Base-by-base conservation (phyloP, 257 asterid species). In the Paraleonurus japonicus region DNA sequence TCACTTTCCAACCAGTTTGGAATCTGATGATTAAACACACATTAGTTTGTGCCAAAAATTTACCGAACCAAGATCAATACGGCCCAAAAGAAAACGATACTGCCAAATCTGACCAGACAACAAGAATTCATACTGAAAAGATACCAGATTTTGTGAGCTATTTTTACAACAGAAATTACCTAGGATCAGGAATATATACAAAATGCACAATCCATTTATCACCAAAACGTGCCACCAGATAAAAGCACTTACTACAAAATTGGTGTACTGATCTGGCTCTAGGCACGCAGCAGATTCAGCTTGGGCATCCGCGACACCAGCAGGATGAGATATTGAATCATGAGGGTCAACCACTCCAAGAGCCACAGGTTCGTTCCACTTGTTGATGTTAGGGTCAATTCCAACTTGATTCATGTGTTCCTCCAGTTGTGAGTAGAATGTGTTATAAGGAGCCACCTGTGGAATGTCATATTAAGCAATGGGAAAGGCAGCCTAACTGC, bases 311-410 rank as follows among this genome's bases (percentile, higher is more conserved):
- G 96, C 83, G 61, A 87, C 95, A 72, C 96, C 96, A 61, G 96
- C 96, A 33, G 98, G 91, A 86, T 89, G 96, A 48, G 98, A 89
- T 75, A 90, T 72, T 20, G 97, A 93, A 85, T 93, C 97, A 39
- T 93, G 97, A 27, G 96, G 98, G 84, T 90, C 98, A 54, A 89
- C 93, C 82, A 89, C 60, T 75, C 97, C 98, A 75, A 93, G 94
- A 47, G 90, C 82, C 68, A 90, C 75, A 23, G 88, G 96, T 71
- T 89, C 89, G 79, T 84, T 89, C 98, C 97, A 93, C 78, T 81
- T 82, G 79, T 89, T 90, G 81, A 87, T 74, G 20, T 76, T 82
- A 41, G 97, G 86, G 73, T 87, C 89, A 33, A 89, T 61, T 61
- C 96, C 97, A 68, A 85, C 97, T 81, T 81, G 89, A 76, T 79